Percentiles rank a stretch among this genome's conserved stretches.
Evolutionary conservation across 345 rosid species (phyloP).

Genomic region (Geranium rotundifolium): DNA sequence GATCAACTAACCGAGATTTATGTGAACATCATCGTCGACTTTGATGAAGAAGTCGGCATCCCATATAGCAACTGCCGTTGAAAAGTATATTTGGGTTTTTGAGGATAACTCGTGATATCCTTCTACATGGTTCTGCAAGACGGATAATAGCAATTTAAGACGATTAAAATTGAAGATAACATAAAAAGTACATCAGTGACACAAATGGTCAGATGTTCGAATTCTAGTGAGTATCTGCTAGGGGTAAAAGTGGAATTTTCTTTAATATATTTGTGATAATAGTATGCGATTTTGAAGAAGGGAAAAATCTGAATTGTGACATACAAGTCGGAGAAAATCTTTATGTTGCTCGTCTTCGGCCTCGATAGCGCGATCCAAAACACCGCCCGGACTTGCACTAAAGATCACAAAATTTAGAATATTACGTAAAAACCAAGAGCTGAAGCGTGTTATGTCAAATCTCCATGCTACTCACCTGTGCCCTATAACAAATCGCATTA

Average conservation of each 20-base stretch:
- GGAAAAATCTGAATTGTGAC: neutral
- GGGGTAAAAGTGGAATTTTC: no score
- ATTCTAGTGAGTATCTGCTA: no score
- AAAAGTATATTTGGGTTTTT: slow-evolving; percentile 60
- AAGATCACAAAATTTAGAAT: slow-evolving; percentile 7
- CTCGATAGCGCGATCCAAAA: slow-evolving; percentile 55
- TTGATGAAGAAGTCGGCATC: slow-evolving; percentile 82
- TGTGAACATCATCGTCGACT: slow-evolving; percentile 71
- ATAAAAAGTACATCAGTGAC: no score
- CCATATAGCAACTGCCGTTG: slow-evolving; percentile 63
- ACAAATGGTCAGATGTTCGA: no score
- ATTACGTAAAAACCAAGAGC: neutral
- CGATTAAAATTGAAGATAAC: no score
- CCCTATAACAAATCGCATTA: slow-evolving; percentile 53
- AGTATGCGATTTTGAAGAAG: no score
- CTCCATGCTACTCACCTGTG: slow-evolving; percentile 29
- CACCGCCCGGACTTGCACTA: slow-evolving; percentile 58
- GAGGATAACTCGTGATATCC: slow-evolving; percentile 64
- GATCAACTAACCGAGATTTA: slow-evolving; percentile 72
- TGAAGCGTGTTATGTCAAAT: neutral
- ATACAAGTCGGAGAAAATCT: slow-evolving; percentile 64
- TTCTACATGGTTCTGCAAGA: slow-evolving; percentile 63
- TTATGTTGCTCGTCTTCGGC: slow-evolving; percentile 62
- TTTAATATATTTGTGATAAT: no score
- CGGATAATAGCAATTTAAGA: neutral